Evolutionary conservation across 2,329 filamentous ascomycete species (phyloP).

Genomic region (Fusarium newnesense): DNA sequence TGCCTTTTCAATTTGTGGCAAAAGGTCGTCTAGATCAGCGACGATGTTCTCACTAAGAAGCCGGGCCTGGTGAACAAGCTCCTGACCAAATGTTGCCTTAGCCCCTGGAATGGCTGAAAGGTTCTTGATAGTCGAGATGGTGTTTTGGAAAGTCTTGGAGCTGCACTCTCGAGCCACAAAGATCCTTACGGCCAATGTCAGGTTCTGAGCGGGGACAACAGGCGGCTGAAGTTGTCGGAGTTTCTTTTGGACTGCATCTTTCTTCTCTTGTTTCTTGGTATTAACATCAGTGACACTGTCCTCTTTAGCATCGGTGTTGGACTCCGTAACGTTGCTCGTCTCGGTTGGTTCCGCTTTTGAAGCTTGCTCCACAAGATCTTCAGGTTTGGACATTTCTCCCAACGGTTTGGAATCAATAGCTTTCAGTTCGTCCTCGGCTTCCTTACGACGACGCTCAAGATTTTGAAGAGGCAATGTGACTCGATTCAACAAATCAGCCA

Average conservation of each 20-base stretch:
- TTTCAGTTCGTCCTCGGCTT: conserved; percentile 67
- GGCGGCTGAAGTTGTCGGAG: conserved; percentile 78
- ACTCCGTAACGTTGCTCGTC: conserved; percentile 9
- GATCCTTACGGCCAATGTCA: conserved; percentile 95
- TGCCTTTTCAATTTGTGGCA: conserved; percentile 87
- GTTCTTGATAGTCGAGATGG: conserved; percentile 98
- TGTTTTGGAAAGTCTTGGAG: conserved; percentile 97
- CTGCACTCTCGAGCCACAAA: conserved; percentile 96
- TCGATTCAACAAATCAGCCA: conserved; percentile 86
- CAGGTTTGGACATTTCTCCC: conserved; percentile 48
- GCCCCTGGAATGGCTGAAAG: conserved; percentile 91
- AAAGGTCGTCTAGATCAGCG: conserved; percentile 82
- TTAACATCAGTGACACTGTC: conserved; percentile 41
- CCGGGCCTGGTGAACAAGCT: conserved; percentile 89
- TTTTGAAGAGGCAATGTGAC: conserved; percentile 88
- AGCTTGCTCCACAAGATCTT: conserved; percentile 23
- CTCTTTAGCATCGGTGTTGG: conserved; percentile 44
- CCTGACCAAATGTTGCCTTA: conserved; percentile 90
- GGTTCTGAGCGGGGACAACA: conserved; percentile 86
- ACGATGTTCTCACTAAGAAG: conserved; percentile 86
- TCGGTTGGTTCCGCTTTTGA: conserved; percentile 50
- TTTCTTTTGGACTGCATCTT: conserved; percentile 58
- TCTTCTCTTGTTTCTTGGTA: conserved; percentile 50
- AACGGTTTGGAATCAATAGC: conserved; percentile 50
- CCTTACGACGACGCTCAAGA: conserved; percentile 84